Evolutionary conservation across 257 asterid species (phyloP).

Genomic region (Ilex asprella): DNA sequence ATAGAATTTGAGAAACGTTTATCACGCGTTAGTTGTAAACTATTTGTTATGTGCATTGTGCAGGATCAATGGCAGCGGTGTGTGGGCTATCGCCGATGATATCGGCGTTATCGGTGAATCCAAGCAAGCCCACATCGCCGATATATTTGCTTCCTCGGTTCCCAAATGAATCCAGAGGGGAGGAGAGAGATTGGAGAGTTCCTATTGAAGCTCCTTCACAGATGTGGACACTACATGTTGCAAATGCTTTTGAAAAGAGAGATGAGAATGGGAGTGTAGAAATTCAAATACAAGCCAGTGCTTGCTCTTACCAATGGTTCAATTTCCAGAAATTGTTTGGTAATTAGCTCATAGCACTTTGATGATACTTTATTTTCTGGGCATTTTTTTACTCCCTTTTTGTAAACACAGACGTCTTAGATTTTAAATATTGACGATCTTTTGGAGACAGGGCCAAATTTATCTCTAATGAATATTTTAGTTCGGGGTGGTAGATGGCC

Average conservation of each 20-base stretch:
- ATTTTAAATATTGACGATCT: no score
- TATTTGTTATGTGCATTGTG: neutral
- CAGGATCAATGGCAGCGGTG: constrained; percentile 88
- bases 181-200: constrained; percentile 62
- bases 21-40: no score
- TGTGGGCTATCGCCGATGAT: constrained; percentile 96
- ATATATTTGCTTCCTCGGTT: constrained; percentile 77
- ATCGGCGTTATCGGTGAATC: constrained; percentile 74
- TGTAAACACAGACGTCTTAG: no score
- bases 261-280: constrained; percentile 35
- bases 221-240: constrained; percentile 90
- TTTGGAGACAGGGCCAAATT: no score
- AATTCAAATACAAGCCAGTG: constrained; percentile 76
- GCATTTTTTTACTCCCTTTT: no score
- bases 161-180: constrained; percentile 16
- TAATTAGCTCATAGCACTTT: constrained; percentile 11
- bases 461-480: no score
- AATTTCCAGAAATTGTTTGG: constrained; percentile 98
- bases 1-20: no score
- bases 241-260: constrained; percentile 66
- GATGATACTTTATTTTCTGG: no score
- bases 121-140: constrained; percentile 84
- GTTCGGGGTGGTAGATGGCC: no score
- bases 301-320: constrained; percentile 92
- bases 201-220: constrained; percentile 94